Conservation (phyloP, 2,329 filamentous ascomycete genomes). For the Magnaporthiopsis rhizophila region DNA sequence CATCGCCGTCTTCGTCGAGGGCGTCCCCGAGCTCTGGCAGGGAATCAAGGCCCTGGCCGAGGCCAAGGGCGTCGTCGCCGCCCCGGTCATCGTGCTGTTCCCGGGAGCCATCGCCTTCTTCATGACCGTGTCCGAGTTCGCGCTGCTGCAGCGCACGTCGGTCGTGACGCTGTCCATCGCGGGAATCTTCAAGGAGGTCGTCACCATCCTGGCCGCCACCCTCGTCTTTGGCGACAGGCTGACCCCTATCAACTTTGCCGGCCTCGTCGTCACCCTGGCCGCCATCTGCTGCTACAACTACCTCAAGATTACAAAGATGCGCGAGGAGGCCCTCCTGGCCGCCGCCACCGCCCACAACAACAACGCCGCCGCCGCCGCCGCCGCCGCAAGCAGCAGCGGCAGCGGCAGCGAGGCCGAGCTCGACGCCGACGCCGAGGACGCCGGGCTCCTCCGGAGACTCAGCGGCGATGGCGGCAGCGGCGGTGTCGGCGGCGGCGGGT, state of each 20-base stretch:
- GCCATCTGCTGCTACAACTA: conserved; percentile 91
- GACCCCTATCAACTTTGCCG: conserved; percentile 79
- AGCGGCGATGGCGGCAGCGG: conserved; percentile 17
- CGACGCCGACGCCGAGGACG: conserved; percentile 37
- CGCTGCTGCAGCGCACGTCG: conserved; percentile 85
- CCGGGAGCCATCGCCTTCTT: conserved; percentile 86
- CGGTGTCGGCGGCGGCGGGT: not conserved
- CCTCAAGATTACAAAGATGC: conserved; percentile 88
- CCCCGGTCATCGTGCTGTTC: conserved; percentile 72
- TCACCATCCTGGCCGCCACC: conserved; percentile 85
- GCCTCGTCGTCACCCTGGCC: conserved; percentile 77
- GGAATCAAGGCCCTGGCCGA: conserved; percentile 57
- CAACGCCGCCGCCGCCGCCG: too few relatives aligned
- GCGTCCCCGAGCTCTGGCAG: conserved; percentile 56
- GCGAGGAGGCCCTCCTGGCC: conserved; percentile 53
- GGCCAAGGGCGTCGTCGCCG: conserved; percentile 58
- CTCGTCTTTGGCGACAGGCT: conserved; percentile 83
- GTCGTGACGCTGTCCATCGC: conserved; percentile 95
- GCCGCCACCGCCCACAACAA: not conserved
- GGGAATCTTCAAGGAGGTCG: conserved; percentile 97
- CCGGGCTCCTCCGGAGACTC: conserved; percentile 35
- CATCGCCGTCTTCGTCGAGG: conserved; percentile 82
- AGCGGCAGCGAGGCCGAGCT: conserved; percentile 14
- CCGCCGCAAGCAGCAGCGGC: conserved; percentile 5
- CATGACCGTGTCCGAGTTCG: conserved; percentile 93